phyloP scores from a whole-genome alignment of 2,329 filamentous ascomycete genomes.

The Alternaria solani region DNA sequence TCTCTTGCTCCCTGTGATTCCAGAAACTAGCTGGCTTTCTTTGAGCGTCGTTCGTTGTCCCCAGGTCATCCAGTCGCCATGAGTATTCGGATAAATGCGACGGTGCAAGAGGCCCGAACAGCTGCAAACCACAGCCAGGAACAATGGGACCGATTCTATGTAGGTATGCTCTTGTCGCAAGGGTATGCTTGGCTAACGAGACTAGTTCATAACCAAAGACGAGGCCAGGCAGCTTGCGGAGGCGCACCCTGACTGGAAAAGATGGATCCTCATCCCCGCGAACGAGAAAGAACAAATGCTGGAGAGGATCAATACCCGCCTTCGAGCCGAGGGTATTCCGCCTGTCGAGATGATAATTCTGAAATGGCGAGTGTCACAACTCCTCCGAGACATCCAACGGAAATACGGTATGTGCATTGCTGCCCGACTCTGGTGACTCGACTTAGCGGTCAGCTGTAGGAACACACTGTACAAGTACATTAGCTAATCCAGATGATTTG shows the following conservation, averaged over 20 bases:
- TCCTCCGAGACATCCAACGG: slow-evolving; percentile 47
- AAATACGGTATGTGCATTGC: slow-evolving; percentile 47
- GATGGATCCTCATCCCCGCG: slow-evolving; percentile 49
- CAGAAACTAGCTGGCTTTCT: slow-evolving; percentile 39
- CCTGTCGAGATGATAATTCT: slow-evolving; percentile 49
- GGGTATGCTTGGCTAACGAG: slow-evolving; percentile 33
- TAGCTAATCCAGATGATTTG: slow-evolving; percentile 42
- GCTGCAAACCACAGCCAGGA: slow-evolving; percentile 48
- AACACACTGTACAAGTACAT: slow-evolving; percentile 30
- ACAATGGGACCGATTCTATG: slow-evolving; percentile 51
- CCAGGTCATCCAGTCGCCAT: slow-evolving; percentile 35
- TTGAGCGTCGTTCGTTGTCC: slow-evolving; percentile 32
- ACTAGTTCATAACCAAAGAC: slow-evolving; percentile 50
- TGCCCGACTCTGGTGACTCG: slow-evolving; percentile 28
- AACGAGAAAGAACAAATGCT: slow-evolving; percentile 49
- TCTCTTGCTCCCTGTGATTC: slow-evolving; percentile 42
- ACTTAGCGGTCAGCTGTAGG: slow-evolving; percentile 26
- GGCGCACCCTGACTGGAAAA: slow-evolving; percentile 48
- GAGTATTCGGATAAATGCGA: slow-evolving; percentile 51
- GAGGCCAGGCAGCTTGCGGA: slow-evolving; percentile 48
- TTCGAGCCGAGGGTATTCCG: slow-evolving; percentile 47
- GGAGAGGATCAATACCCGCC: slow-evolving; percentile 45
- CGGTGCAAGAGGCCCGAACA: slow-evolving; percentile 46
- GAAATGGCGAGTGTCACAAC: slow-evolving; percentile 50
- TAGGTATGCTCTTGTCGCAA: slow-evolving; percentile 32